Evolutionary conservation across 129 eudicot genomes (phyloP).

Genomic region (Dittrichia graveolens): DNA sequence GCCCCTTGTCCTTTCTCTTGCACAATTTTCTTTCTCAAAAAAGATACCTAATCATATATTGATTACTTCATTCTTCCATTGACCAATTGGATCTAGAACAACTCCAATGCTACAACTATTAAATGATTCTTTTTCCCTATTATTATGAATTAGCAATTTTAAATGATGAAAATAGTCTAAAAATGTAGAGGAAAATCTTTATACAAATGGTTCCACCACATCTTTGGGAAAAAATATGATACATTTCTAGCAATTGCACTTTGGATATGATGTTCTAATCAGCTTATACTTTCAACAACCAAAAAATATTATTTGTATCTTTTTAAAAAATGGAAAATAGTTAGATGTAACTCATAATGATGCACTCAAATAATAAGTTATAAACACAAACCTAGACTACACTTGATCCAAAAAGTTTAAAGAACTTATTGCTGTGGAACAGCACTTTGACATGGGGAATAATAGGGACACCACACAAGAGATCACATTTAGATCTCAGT

Average conservation of each 20-base stretch:
- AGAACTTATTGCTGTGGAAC: background rate
- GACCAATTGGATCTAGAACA: background rate
- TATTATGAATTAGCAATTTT: background rate
- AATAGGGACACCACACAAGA: conserved; percentile 17
- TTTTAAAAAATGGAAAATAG: too few relatives aligned
- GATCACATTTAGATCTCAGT: conserved; percentile 28
- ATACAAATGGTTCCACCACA: too few relatives aligned
- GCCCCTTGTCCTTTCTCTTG: conserved; percentile 13
- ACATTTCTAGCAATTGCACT: too few relatives aligned
- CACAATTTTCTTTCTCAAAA: conserved; percentile 16
- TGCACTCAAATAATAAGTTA: too few relatives aligned
- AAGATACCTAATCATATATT: conserved; percentile 24
- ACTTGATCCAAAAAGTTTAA: too few relatives aligned
- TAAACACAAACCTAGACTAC: too few relatives aligned
- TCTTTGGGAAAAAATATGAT: too few relatives aligned
- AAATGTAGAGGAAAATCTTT: too few relatives aligned
- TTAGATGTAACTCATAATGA: too few relatives aligned
- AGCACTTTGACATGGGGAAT: conserved; percentile 9
- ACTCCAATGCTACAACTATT: conserved; percentile 11
- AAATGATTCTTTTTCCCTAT: background rate
- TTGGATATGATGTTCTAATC: too few relatives aligned
- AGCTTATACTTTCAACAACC: too few relatives aligned
- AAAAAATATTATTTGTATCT: too few relatives aligned
- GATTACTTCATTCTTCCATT: conserved; percentile 2
- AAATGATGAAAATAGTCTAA: background rate